Conservation (phyloP, 352 stramenopile genomes). For the Phytopythium kandeliae region DNA sequence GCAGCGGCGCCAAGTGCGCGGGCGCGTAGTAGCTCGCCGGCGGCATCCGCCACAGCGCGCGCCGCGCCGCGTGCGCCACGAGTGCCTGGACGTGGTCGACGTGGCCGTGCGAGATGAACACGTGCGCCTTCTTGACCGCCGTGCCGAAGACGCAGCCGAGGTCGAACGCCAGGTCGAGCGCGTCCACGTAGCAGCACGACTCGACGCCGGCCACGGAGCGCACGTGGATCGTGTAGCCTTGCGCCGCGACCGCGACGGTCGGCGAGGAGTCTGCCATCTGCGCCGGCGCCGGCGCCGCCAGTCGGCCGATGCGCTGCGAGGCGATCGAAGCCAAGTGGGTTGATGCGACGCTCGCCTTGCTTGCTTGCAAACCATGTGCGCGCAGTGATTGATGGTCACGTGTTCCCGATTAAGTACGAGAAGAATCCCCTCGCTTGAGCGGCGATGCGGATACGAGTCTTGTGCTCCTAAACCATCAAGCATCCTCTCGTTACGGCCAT, state of each 20-base stretch:
- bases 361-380: no score
- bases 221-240: slow-evolving; percentile 49
- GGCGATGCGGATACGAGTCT: no score
- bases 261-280: not conserved
- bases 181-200: slow-evolving; percentile 75
- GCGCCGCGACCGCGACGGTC: slow-evolving; percentile 22
- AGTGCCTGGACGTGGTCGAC: slow-evolving; percentile 75
- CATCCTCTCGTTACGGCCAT: not conserved
- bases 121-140: slow-evolving; percentile 51
- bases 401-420: no score
- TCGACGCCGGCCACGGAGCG: slow-evolving; percentile 66
- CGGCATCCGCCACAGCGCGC: slow-evolving; percentile 39
- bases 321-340: no score
- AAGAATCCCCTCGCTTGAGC: no score
- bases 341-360: no score
- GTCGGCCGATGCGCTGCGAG: no score
- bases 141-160: slow-evolving; percentile 46
- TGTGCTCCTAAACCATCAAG: no score
- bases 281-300: not conserved
- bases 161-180: slow-evolving; percentile 71
- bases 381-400: no score
- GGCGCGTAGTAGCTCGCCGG: slow-evolving; percentile 72
- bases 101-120: slow-evolving; percentile 88
- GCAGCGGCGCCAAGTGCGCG: slow-evolving; percentile 34
- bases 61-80: slow-evolving; percentile 51